Percentiles rank a stretch among this genome's conserved stretches.
These are phyloP conservation scores for Vitis hybrid DNA, from an alignment of 177 flowering plant species.

Conservation along the genomic window DNA sequence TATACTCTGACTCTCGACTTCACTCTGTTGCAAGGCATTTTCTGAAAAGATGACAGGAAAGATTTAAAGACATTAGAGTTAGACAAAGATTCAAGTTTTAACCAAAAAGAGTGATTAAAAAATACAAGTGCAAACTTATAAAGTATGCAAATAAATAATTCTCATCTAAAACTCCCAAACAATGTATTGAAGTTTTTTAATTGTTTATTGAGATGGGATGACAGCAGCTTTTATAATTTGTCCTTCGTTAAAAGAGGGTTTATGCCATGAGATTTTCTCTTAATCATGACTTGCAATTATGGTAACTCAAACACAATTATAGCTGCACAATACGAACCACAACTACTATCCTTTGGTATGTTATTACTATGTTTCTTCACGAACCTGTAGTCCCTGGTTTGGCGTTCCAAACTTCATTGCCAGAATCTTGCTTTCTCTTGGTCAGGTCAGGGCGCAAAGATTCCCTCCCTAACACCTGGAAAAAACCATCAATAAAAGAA, in stretches of 20 bases:
- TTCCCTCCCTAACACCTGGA: conserved; percentile 34
- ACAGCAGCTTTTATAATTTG: too few species aligned
- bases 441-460: conserved; percentile 18
- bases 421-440: conserved; percentile 24
- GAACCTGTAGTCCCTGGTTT: conserved; percentile 28
- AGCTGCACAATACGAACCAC: too few species aligned
- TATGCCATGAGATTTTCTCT: too few species aligned
- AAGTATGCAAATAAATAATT: too few species aligned
- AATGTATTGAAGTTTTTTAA: too few species aligned
- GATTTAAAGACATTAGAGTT: not conserved
- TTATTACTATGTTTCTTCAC: not conserved
- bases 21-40: conserved; percentile 9
- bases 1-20: conserved; percentile 14
- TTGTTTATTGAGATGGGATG: too few species aligned
- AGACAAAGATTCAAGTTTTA: not conserved
- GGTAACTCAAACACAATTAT: too few species aligned
- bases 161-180: too few species aligned
- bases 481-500: not conserved
- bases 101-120: not conserved
- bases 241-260: too few species aligned
- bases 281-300: too few species aligned
- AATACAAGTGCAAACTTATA: not conserved
- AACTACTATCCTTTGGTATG: too few species aligned
- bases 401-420: conserved; percentile 19
- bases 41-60: conserved; percentile 11